Conservation (phyloP, 345 rosid genomes). For the Noccaea caerulescens region DNA sequence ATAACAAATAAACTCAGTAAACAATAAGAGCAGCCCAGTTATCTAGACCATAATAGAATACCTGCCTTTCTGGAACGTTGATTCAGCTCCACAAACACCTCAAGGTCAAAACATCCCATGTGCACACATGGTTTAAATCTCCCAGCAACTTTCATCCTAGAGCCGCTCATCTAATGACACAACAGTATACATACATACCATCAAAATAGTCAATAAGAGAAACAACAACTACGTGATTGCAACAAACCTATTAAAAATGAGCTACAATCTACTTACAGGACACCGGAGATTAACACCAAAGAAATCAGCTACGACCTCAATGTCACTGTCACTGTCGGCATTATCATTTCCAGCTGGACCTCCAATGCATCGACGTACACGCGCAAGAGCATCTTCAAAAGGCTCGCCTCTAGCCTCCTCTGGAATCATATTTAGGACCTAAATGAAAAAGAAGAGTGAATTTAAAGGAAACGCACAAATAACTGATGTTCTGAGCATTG, state of each 20-base stretch:
- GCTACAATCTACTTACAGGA: constrained; percentile 63
- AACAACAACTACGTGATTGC: constrained; percentile 6
- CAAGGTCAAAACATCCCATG: constrained; percentile 98
- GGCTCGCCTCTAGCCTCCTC: constrained; percentile 79
- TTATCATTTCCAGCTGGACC: constrained; percentile 75
- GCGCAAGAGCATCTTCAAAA: constrained; percentile 85
- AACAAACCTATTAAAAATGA: not conserved
- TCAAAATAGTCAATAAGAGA: constrained; percentile 11
- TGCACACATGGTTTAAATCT: constrained; percentile 90
- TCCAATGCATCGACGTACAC: constrained; percentile 79
- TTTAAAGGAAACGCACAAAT: not conserved
- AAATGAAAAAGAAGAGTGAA: constrained; percentile 17
- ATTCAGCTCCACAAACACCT: constrained; percentile 91
- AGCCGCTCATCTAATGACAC: constrained; percentile 86
- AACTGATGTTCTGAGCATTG: not conserved
- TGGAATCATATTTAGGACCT: constrained; percentile 82
- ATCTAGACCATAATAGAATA: constrained; percentile 17
- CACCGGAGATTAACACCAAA: constrained; percentile 88
- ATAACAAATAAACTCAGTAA: constrained; percentile 31
- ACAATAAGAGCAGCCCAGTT: constrained; percentile 10
- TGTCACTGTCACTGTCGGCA: constrained; percentile 93
- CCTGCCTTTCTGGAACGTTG: constrained; percentile 98
- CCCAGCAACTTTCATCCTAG: constrained; percentile 96
- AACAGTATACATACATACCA: not conserved
- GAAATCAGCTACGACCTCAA: constrained; percentile 96